phyloP scores from a whole-genome alignment of 305 asterid species.

The Fraxinus dipetala region DNA sequence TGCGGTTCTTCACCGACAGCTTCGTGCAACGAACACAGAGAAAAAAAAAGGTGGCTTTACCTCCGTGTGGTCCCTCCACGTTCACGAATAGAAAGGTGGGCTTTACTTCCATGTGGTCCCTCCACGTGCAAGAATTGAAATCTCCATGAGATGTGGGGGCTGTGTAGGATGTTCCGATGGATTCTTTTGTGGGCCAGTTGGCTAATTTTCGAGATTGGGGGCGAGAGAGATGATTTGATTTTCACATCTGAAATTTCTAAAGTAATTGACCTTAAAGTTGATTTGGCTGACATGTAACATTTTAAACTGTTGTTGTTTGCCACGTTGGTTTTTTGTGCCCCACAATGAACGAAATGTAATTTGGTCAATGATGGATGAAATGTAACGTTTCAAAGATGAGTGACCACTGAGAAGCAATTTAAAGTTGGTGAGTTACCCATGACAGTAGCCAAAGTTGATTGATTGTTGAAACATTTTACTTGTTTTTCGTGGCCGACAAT shows the following conservation, averaged over 20 bases:
- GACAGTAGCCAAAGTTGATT: background rate
- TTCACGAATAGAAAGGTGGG: background rate
- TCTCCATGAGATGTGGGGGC: background rate
- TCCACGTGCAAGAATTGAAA: background rate
- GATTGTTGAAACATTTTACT: background rate
- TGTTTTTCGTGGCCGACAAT: background rate
- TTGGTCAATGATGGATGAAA: background rate
- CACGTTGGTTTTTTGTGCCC: background rate
- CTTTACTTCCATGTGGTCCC: background rate
- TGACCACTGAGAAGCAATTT: too few relatives aligned
- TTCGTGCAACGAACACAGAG: background rate
- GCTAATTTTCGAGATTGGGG: too few relatives aligned
- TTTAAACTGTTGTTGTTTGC: background rate
- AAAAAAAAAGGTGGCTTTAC: too few relatives aligned
- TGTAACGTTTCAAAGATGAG: background rate
- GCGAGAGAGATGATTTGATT: too few relatives aligned
- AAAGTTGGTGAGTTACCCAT: too few relatives aligned
- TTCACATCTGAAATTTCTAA: background rate
- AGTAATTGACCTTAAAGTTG: background rate
- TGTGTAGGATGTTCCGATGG: background rate
- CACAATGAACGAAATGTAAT: background rate
- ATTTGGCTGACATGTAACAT: background rate
- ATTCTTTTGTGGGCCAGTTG: background rate
- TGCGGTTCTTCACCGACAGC: background rate
- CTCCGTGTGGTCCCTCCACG: too few relatives aligned